Evolutionary conservation across 352 stramenopile species (phyloP), one percentile per base, ranked within the genome.

Genomic region (Globisporangium sylvaticum): DNA sequence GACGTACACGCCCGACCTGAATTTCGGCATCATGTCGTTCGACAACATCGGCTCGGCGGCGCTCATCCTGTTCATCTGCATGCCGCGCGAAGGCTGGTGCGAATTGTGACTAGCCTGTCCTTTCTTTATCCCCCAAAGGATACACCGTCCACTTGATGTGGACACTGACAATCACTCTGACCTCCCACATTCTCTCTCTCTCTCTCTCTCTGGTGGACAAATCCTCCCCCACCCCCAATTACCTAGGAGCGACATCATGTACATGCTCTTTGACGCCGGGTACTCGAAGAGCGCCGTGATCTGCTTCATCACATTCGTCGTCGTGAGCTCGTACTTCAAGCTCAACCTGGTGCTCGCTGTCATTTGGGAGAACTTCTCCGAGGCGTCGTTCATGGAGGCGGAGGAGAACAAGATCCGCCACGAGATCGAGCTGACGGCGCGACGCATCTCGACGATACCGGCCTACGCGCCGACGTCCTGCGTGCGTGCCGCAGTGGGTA

Each of bases 11-110:
- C 68, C 77, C 8, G 80, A 92, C 29, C 74, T 96, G 24, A 96
- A 92, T 48, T 97, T 77, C 69, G 94, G 94, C 0, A 86, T 94
- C 59, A 87, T 86, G 9, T 84, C 77, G 39, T 98, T 98, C 69
- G 93, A 98, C 70, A 84, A 94, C 64, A 94, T 98, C 57, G 70
- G 74, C 4, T 78, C 70, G 9, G 83, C 92, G 22, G 91, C 89
- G 18, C 53, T 98, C 2, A 87, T 87, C 1, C 89, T 97, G 20
- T 97, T 98, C 67, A 89, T 97, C 67, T 86, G 83, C 27, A 90
- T 98, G 25, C 98, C 91, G 20, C 75, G 92, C 18, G 91, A 97
- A 74, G 94, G 94, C 6, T 98, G 94, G 94, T 91, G 75, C 29
- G 79, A 68, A 31, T 34, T 9, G 31, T 34, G 8, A n/a, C n/a